These are phyloP conservation scores for Cynara cardunculus DNA, from an alignment of 129 eudicot species.

Conservation along the genomic window DNA sequence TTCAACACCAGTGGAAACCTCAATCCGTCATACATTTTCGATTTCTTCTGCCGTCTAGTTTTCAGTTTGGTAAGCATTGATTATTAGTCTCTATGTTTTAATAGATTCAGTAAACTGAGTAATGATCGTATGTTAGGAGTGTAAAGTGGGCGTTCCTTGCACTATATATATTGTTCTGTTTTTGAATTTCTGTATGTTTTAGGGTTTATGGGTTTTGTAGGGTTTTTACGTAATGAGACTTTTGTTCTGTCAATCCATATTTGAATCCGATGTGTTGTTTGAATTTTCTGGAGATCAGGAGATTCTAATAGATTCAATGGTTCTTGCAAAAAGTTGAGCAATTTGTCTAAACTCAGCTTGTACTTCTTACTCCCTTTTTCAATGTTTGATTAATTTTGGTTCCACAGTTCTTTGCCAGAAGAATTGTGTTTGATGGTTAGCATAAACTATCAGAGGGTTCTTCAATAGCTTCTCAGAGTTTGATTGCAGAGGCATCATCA, in stretches of 20 bases:
- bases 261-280: constrained; percentile 2
- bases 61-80: constrained; percentile 2
- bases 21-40: constrained; percentile 2
- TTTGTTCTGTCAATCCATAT: not conserved
- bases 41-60: not conserved
- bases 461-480: constrained; percentile 11
- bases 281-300: not conserved
- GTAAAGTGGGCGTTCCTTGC: not conserved
- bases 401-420: constrained; percentile 1
- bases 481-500: constrained; percentile 27
- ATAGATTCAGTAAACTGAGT: not conserved
- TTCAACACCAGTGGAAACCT: constrained; percentile 4
- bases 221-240: not conserved
- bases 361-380: not conserved
- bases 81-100: not conserved
- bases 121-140: not conserved
- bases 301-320: not conserved
- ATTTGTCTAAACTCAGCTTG: not conserved
- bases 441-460: constrained; percentile 3
- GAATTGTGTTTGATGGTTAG: constrained; percentile 3
- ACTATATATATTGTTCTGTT: not conserved
- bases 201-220: constrained; percentile 9
- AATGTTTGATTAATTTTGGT: not conserved
- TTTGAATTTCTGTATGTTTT: constrained; percentile 10
- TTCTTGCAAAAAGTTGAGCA: not conserved